phyloP scores from a whole-genome alignment of 129 eudicot genomes.

The Rutidosis leptorrhynchoides region DNA sequence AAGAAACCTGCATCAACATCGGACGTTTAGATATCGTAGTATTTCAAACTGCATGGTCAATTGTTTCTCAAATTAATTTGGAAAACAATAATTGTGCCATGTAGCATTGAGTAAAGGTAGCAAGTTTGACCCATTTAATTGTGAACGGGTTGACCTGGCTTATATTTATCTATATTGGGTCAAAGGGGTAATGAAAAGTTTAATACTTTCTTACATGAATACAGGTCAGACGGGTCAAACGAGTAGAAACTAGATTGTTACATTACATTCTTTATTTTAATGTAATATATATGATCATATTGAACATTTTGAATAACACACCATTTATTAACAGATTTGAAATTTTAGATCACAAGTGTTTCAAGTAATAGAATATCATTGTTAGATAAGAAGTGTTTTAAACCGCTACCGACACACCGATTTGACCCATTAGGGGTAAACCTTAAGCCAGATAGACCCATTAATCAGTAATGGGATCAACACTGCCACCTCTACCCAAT shows the following conservation, averaged over 20 bases:
- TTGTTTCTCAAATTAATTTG: not conserved
- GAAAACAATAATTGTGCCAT: not conserved
- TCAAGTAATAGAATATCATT: not conserved
- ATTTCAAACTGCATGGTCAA: not conserved
- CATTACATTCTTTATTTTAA: too few species aligned
- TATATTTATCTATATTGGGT: conserved; percentile 4
- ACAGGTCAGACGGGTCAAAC: not conserved
- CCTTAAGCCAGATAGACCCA: not conserved
- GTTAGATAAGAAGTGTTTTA: not conserved
- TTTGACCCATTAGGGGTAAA: not conserved
- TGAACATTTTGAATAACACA: not conserved
- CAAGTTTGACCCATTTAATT: not conserved
- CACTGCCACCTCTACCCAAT: not conserved
- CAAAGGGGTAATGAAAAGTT: not conserved
- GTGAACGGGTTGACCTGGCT: not conserved
- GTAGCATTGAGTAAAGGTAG: not conserved
- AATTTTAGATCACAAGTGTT: not conserved
- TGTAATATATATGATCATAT: not conserved
- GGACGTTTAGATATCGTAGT: conserved; percentile 1
- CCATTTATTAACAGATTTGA: too few species aligned
- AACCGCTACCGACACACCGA: not conserved
- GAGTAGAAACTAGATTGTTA: not conserved
- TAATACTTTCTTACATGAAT: not conserved
- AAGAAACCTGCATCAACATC: conserved; percentile 32
- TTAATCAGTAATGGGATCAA: not conserved